A percentile compares a stretch with the other conserved stretches of the same genome.
Conservation (phyloP, 129 eudicot genomes). For the carrot (Daucus carota) region DNA sequence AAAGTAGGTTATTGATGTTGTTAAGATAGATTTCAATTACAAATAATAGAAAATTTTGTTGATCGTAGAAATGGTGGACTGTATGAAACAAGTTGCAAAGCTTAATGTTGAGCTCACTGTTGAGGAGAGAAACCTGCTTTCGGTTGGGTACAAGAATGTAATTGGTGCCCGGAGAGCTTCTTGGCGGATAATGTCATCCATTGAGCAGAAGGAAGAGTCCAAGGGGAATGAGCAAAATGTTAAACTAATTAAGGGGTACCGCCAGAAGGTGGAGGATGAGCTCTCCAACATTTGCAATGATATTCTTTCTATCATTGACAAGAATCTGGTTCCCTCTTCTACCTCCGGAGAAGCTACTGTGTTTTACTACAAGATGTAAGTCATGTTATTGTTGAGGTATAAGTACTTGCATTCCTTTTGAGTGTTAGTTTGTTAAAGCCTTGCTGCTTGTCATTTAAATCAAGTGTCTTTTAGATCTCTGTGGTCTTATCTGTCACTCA, state of each 20-base stretch:
- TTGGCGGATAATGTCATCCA: conserved; percentile 97
- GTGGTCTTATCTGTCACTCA: neutral
- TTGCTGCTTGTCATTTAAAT: neutral
- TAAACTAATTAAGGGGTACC: conserved; percentile 67
- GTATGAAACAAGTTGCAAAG: conserved; percentile 85
- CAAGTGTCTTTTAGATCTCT: neutral
- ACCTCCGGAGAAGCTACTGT: conserved; percentile 85
- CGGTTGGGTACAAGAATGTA: conserved; percentile 92
- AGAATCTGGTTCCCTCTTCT: conserved; percentile 72
- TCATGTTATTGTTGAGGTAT: neutral
- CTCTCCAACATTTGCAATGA: conserved; percentile 79
- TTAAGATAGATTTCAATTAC: neutral
- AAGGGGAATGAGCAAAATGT: conserved; percentile 78
- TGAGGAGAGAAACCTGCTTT: conserved; percentile 87
- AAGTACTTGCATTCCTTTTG: neutral
- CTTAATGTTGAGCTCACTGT: conserved; percentile 82
- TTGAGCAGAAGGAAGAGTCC: conserved; percentile 90
- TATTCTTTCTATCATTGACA: conserved; percentile 75
- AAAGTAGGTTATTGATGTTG: neutral
- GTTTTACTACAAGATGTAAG: conserved; percentile 89
- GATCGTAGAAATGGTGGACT: conserved; percentile 81
- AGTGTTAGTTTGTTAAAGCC: neutral
- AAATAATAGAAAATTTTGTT: neutral
- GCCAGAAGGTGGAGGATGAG: conserved; percentile 90
- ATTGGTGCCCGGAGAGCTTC: conserved; percentile 93